Percentiles rank a stretch among this genome's conserved stretches.
These are phyloP conservation scores for Wickerhamomyces silvicola DNA, from an alignment of 805 yeast genomes.

Conservation along the genomic window DNA sequence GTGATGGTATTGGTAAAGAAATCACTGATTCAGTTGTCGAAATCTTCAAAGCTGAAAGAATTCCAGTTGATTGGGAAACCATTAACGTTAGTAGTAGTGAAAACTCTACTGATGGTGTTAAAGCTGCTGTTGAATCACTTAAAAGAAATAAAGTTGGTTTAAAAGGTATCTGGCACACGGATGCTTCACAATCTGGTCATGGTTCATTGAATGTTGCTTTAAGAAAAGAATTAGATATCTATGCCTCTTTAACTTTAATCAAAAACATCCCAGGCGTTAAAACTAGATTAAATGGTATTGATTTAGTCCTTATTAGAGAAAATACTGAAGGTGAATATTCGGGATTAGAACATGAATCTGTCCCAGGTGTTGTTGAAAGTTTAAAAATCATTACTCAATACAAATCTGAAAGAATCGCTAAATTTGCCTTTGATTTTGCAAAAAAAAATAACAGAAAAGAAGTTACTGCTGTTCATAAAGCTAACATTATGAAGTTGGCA, in stretches of 20 bases:
- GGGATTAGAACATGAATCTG: conserved; percentile 95
- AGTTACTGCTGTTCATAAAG: conserved; percentile 97
- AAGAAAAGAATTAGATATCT: conserved; percentile 93
- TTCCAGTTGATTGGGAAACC: conserved; percentile 92
- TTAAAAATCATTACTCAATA: conserved; percentile 89
- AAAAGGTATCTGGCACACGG: conserved; percentile 93
- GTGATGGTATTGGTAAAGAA: conserved; percentile 97
- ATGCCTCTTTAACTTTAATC: conserved; percentile 90
- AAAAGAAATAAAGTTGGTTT: conserved; percentile 96
- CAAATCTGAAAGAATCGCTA: conserved; percentile 95
- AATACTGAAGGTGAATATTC: conserved; percentile 99
- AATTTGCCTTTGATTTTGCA: conserved; percentile 96
- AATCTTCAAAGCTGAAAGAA: conserved; percentile 77
- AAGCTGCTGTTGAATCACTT: conserved; percentile 82
- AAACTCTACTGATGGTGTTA: conserved; percentile 52
- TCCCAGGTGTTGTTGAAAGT: conserved; percentile 96
- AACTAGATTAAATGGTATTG: conserved; percentile 82
- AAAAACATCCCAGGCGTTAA: conserved; percentile 92
- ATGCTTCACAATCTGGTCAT: conserved; percentile 68
- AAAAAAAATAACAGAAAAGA: conserved; percentile 82
- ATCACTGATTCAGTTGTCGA: conserved; percentile 89
- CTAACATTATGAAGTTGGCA: conserved; percentile 97
- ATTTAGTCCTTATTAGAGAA: conserved; percentile 93
- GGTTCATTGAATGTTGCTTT: conserved; percentile 92
- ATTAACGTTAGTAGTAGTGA: conserved; percentile 60